Percentiles rank a stretch among this genome's conserved stretches.
Conservation (phyloP, 1,139 yeast genomes). For the Hansenula lynferdii region DNA sequence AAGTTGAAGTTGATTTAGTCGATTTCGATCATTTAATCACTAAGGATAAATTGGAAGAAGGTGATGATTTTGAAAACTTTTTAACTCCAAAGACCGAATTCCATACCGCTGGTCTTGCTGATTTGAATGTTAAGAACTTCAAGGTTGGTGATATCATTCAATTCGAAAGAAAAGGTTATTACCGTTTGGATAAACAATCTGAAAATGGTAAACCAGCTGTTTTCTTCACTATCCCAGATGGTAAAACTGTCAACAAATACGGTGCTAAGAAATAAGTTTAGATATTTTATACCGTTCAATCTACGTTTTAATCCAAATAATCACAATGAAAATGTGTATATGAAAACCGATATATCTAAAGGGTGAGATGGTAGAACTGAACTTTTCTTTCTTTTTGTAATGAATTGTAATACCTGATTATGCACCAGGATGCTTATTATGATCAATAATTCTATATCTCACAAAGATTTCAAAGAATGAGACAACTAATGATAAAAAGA, state of each 20-base stretch:
- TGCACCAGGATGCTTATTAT: conserved; percentile 1
- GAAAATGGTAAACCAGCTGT: conserved; percentile 60
- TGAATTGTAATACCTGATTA: no score
- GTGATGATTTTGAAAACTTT: conserved; percentile 91
- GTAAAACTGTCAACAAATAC: conserved; percentile 81
- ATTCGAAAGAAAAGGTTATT: conserved; percentile 97
- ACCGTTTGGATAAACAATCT: conserved; percentile 67
- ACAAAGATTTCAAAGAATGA: conserved; percentile 54
- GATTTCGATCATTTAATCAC: conserved; percentile 95
- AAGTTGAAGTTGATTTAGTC: conserved; percentile 69
- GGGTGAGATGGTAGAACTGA: no score
- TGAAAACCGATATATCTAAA: no score
- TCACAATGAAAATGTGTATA: no score
- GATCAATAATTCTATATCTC: conserved; percentile 43
- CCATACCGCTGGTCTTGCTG: conserved; percentile 75
- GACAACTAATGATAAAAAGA: conserved; percentile 73
- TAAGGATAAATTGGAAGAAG: conserved; percentile 94
- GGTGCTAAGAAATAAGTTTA: conserved; percentile 54
- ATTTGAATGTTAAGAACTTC: conserved; percentile 68
- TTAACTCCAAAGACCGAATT: conserved; percentile 86
- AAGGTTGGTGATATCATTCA: conserved; percentile 87
- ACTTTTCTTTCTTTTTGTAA: no score
- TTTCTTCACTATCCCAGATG: conserved; percentile 95
- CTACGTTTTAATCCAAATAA: no score
- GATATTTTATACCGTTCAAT: background rate